Conservation (phyloP, 2,329 filamentous ascomycete genomes). For the Xylogone sp. region DNA sequence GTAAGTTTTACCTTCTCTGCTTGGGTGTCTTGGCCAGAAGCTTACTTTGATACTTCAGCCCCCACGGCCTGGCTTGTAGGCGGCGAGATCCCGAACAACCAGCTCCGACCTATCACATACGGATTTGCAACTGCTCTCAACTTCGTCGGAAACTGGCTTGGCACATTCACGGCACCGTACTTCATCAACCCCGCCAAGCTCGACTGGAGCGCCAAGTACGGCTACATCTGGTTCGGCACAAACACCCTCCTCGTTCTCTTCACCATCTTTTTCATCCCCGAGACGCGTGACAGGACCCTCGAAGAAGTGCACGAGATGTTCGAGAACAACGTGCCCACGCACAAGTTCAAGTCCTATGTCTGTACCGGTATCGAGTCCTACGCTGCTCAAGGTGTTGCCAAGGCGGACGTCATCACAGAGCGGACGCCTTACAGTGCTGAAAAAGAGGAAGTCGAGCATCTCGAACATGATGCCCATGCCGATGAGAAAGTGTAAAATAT, state of each 20-base stretch:
- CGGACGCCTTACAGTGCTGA: too few species aligned
- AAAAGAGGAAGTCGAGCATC: not conserved
- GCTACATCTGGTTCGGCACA: constrained; percentile 37
- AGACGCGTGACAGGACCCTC: constrained; percentile 12
- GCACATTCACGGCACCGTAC: constrained; percentile 36
- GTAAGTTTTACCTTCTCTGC: constrained; percentile 73
- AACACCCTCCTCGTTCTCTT: constrained; percentile 32
- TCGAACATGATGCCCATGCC: not conserved
- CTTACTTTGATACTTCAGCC: constrained; percentile 10
- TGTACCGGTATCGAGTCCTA: constrained; percentile 1
- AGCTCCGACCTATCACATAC: constrained; percentile 35
- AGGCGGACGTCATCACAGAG: not conserved
- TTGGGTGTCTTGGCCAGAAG: too few species aligned
- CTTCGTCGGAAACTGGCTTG: constrained; percentile 37
- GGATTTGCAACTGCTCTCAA: constrained; percentile 34
- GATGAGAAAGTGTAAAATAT: not conserved
- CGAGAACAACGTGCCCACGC: constrained; percentile 3
- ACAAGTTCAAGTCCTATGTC: constrained; percentile 3
- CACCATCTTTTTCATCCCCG: constrained; percentile 19
- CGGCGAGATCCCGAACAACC: constrained; percentile 36
- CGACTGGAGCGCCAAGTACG: constrained; percentile 27
- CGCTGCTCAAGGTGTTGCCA: not conserved
- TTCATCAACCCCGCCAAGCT: constrained; percentile 39
- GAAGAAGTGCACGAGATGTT: constrained; percentile 12
- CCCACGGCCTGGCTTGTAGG: constrained; percentile 37